Conservation (phyloP, 306 rosid species). For the Amphicarpaea edgeworthii region DNA sequence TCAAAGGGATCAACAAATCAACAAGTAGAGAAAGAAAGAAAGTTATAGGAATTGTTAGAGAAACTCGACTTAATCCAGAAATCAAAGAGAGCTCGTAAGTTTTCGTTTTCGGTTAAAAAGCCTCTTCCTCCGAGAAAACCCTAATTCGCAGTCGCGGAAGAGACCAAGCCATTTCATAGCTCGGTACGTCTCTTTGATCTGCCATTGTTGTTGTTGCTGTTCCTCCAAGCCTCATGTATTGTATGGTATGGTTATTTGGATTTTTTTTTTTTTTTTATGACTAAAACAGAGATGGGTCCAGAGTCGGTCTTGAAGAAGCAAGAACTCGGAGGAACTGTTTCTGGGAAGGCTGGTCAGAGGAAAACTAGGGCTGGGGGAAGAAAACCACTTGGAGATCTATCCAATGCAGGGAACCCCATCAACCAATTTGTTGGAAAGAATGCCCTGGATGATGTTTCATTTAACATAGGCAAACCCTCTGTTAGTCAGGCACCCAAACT, state of each 20-base stretch:
- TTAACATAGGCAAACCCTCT: conserved; percentile 51
- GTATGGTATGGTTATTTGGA: too few species aligned
- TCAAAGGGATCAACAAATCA: background rate
- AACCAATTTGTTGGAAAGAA: conserved; percentile 59
- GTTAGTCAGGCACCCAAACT: conserved; percentile 43
- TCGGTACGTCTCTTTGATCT: too few species aligned
- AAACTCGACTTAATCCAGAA: background rate
- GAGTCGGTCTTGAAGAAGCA: too few species aligned
- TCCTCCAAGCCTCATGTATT: too few species aligned
- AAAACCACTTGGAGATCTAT: conserved; percentile 75
- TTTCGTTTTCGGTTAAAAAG: too few species aligned
- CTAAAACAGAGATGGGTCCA: too few species aligned
- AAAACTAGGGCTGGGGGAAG: conserved; percentile 65
- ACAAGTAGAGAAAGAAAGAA: conserved; percentile 24
- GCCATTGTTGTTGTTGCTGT: too few species aligned
- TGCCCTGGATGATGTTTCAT: conserved; percentile 54
- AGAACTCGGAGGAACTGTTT: conserved; percentile 47
- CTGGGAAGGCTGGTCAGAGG: conserved; percentile 55
- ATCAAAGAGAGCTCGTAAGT: conserved; percentile 42
- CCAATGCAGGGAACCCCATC: conserved; percentile 55
- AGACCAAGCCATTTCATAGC: too few species aligned
- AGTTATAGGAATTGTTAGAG: background rate
- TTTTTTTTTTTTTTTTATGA: too few species aligned
- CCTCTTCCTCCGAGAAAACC: too few species aligned
- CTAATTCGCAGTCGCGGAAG: too few species aligned